Evolutionary conservation across 768 basidiomycete species (phyloP).

Genomic region (Rhodotorula diobovata): DNA sequence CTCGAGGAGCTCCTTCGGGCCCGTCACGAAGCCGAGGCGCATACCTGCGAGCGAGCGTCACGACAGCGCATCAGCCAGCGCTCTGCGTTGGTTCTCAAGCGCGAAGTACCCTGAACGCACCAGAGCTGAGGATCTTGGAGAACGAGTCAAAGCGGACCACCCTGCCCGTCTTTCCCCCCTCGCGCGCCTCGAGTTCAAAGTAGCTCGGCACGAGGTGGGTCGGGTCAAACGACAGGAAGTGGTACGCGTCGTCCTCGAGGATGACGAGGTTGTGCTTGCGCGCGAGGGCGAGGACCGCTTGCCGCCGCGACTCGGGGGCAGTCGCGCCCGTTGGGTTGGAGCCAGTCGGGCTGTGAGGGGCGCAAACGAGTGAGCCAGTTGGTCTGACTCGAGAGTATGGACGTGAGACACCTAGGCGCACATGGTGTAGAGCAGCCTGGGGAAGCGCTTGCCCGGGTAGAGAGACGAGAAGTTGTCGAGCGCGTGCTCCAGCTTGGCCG

Average conservation of each 20-base stretch:
- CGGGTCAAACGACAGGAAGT: slow-evolving; percentile 64
- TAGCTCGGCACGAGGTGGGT: slow-evolving; percentile 63
- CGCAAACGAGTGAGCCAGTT: neutral
- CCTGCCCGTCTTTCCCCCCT: slow-evolving; percentile 62
- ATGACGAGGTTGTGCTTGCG: slow-evolving; percentile 72
- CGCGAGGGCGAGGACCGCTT: slow-evolving; percentile 58
- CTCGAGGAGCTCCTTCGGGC: slow-evolving; percentile 63
- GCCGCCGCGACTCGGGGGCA: slow-evolving; percentile 64
- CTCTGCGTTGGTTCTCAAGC: too few relatives aligned
- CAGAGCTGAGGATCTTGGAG: slow-evolving; percentile 63
- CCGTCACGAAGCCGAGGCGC: slow-evolving; percentile 74
- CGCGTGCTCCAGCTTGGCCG: slow-evolving; percentile 59
- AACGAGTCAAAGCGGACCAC: slow-evolving; percentile 86
- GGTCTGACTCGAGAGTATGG: too few relatives aligned
- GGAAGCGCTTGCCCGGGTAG: slow-evolving; percentile 63
- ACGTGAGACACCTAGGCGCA: neutral
- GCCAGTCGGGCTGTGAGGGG: slow-evolving; percentile 57
- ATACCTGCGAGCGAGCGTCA: slow-evolving; percentile 60
- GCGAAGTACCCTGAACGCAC: slow-evolving; percentile 27
- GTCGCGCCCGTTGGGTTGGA: slow-evolving; percentile 84
- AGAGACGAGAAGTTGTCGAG: slow-evolving; percentile 61
- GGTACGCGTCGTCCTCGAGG: slow-evolving; percentile 62
- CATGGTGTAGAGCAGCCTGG: slow-evolving; percentile 76
- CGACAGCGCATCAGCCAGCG: neutral
- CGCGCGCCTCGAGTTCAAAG: slow-evolving; percentile 69